Base-by-base conservation (phyloP, 805 yeast species). In the Babjeviella inositovora region DNA sequence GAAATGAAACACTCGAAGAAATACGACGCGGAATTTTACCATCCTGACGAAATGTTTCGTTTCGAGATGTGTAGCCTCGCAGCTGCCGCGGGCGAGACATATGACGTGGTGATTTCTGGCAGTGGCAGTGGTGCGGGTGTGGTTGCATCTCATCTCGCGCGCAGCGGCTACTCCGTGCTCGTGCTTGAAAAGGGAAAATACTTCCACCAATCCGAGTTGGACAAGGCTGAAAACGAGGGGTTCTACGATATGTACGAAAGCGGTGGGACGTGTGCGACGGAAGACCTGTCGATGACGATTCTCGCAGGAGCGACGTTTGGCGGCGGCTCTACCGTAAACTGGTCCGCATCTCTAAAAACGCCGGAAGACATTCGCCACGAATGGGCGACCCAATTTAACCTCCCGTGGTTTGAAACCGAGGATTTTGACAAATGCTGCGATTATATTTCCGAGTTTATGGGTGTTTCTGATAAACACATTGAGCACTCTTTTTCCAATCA, bases 261-360 rank as follows among this genome's bases (percentile, higher is more conserved):
- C 6, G 37, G 39, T 2, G 70, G 67, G 2, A 23, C 36, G 2
- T 5, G 62, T 3, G 23, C 48, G n/a, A 32, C 58, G 5, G 30
- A 31, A 6, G 53, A 51, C 29, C 49, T 46, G 21, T 50, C 50
- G 21, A 23, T 52, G 8, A 26, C 45, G 7, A 29, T 61, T 3
- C 35, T 63, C 21, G 68, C 71, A 1, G 73, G 71, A 5, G 32
- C 68, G 3, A 61, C 65, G 1, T 57, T 66, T 25, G 73, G 73
- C 5, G 73, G 72, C 8, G 72, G 72, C 5, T 47, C 66, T 5
- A 62, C 71, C 8, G 57, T 66, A 20, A 66, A 66, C 41, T 66
- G 73, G 73, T 54, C 62, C 8, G 70, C 71, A 10, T 48, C 61
- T 27, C 33, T 66, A 25, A 50, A 47, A 18, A 59, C 71, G 1